Conservation (phyloP, 1,139 yeast species). For the Petasospora rhodanensis region DNA sequence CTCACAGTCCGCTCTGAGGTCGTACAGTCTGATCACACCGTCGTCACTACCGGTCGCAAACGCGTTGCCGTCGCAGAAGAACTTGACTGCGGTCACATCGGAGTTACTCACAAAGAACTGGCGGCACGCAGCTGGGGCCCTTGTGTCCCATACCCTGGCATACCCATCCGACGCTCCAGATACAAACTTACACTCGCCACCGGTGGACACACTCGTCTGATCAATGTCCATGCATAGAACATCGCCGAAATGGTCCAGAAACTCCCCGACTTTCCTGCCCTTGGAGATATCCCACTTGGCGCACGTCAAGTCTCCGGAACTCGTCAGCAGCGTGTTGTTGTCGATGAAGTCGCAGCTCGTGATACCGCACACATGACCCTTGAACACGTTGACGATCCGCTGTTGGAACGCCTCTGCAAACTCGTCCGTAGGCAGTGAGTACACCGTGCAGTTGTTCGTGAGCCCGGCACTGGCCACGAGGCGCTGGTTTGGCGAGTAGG, state of each 20-base stretch:
- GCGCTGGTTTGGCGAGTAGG: conserved; percentile 60
- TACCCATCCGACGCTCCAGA: conserved; percentile 78
- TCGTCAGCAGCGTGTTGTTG: conserved; percentile 55
- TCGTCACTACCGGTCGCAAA: conserved; percentile 77
- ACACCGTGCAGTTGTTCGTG: conserved; percentile 73
- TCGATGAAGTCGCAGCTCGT: conserved; percentile 68
- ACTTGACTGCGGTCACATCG: conserved; percentile 64
- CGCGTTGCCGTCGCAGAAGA: conserved; percentile 69
- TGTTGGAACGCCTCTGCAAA: conserved; percentile 34
- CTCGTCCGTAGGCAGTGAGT: conserved; percentile 38
- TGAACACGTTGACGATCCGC: conserved; percentile 49
- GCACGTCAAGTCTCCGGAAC: conserved; percentile 83
- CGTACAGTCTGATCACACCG: conserved; percentile 68
- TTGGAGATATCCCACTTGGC: conserved; percentile 74
- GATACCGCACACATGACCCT: conserved; percentile 81
- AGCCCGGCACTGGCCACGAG: conserved; percentile 79
- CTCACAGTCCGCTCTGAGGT: conserved; percentile 73
- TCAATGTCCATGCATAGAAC: conserved; percentile 50
- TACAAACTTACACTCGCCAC: conserved; percentile 38
- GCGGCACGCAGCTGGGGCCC: conserved; percentile 42
- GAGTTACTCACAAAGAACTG: conserved; percentile 59
- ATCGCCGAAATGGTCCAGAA: conserved; percentile 77
- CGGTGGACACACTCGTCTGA: conserved; percentile 16
- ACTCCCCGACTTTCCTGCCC: conserved; percentile 52
- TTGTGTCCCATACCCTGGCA: conserved; percentile 67